Base-by-base conservation (phyloP, 106 monocot species). In the Phalaenopsis aphrodite region DNA sequence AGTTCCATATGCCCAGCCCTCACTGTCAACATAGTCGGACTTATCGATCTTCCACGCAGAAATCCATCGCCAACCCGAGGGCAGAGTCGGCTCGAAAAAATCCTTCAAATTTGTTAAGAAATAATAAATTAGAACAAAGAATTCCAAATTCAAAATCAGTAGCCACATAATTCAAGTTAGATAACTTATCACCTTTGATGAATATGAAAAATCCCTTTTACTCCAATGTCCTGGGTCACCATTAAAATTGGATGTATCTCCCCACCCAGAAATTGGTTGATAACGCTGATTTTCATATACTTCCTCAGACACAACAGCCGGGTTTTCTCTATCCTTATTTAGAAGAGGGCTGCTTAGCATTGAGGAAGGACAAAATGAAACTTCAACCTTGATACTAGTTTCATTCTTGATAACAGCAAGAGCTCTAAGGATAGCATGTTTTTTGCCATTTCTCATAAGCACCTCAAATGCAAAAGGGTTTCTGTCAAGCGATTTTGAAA, bases 31-130 rank as follows among this genome's bases (percentile, higher is more conserved):
- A 87, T 79, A 89, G 49, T 79, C 75, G 38, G 87, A 83, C 81
- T 79, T 95, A 72, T 95, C 95, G 81, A 95, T 93, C 81, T 82
- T 89, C 95, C 95, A 95, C 0, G 89, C 83, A 72, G 95, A 95
- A 2, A 83, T 79, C 95, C 95, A 95, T 72, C 76, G 78, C 95
- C 95, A 95, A 64, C 91, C 89, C 39, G 86, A 38, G 16, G 86
- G 93, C 41, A 93, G 91, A 55, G 89, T 56, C 76, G 90, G 89
- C 76, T 95, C 95, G 83, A 91, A 91, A 75, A 95, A 92, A 38
- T 91, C 93, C 95, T 95, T 69, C 12, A 69, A 69, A 39, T 69
- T 69, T 69, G 69, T 38, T 69, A 69, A 69, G 69, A 69, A 3
- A 39, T 39, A 39, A 39, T 69, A 38, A 69, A 15, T 69, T 69